Base-by-base conservation (phyloP, 1,139 yeast species). In the Hansenula anomala region DNA sequence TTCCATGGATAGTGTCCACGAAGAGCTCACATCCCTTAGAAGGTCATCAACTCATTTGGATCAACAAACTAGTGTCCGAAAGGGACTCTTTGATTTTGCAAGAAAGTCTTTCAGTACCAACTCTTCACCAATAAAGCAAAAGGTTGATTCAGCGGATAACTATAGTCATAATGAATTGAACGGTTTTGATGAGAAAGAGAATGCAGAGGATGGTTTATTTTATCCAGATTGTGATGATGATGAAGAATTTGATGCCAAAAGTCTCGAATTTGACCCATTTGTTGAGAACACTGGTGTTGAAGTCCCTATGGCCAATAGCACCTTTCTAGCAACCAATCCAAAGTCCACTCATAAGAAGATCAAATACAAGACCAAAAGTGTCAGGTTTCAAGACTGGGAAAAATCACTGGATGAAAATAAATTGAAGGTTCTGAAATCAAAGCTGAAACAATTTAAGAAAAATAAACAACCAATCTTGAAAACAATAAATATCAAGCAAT, bases 91-190 rank as follows among this genome's bases (percentile, higher is more conserved):
- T 17, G 20, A 20, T n/a, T 24, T 30, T 11, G 25, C 29, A 2
- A 36, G 23, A 16, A 38, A 38, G 20, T 20, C 40, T 2, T 27
- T 14, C 14, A 38, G 37, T n/a, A 30, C 40, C 16, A 38, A 38
- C 14, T 30, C 37, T 7, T 34, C 40, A 12, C 40, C 40, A 10
- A 13, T 34, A 2, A 38, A 27, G 29, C 13, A 20, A 14, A 28
- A 13, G 12, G 4, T 12, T 26, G 23, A 13, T 13, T 12, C 20
- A 14, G n/a, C n/a, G 5, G 23, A 16, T 6, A 17, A 18, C 3
- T 10, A 32, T 13, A 17, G 16, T 8, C 4, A 25, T 16, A 11
- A 11, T 11, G 29, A 17, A 6, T 13, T 6, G 6, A 11, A 13
- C 15, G 10, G 15, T 20, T 4, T 17, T 8, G 23, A 11, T n/a